Base-by-base conservation (phyloP, 805 yeast species). In the Candida pseudofarinosa region DNA sequence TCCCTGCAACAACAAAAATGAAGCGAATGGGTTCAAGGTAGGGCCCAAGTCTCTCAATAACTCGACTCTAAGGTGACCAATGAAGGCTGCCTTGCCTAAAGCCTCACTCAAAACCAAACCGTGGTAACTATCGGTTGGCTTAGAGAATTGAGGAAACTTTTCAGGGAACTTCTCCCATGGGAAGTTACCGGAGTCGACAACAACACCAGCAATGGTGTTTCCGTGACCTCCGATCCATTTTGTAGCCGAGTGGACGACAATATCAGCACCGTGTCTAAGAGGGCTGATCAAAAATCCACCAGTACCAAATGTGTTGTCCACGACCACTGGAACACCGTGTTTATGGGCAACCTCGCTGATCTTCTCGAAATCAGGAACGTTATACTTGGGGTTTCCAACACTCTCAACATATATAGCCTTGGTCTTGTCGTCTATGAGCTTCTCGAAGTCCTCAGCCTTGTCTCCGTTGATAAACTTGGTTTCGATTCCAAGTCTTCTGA, bases 161-260 rank as follows among this genome's bases (percentile, higher is more conserved):
- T 85, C 81, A 36, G 93, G 91, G 67, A 86, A 78, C 49, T 87
- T 78, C 44, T 77, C 72, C 90, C 96, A 91, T 57, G 91, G 95
- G 76, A 91, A 91, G 39, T 85, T 90, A 53, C 97, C 97, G 31
- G 89, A 80, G 63, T 91, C 97, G 38, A 91, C 76, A 51, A 91
- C 75, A 41, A 83, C 86, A 74, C 98, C 98, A 41, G 85, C 97
- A 64, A 90, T 83, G 35, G 97, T 88, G 44, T 86, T 88, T 60
- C 98, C 97, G 61, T 90, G 97, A 46, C 97, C 98, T 50, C 96
- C 96, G 52, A 90, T 90, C 97, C 97, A 91, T 67, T 90, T 90
- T 46, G 98, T 90, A 42, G 97, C 96, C 47, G 97, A 89, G 65
- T 90, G 96, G 16, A 85, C 85, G 28, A 91, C 85, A 51, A 90